Evolutionary conservation across 2,329 filamentous ascomycete species (phyloP), one percentile per base, ranked within the genome.

Genomic region (Colletotrichum magnum): DNA sequence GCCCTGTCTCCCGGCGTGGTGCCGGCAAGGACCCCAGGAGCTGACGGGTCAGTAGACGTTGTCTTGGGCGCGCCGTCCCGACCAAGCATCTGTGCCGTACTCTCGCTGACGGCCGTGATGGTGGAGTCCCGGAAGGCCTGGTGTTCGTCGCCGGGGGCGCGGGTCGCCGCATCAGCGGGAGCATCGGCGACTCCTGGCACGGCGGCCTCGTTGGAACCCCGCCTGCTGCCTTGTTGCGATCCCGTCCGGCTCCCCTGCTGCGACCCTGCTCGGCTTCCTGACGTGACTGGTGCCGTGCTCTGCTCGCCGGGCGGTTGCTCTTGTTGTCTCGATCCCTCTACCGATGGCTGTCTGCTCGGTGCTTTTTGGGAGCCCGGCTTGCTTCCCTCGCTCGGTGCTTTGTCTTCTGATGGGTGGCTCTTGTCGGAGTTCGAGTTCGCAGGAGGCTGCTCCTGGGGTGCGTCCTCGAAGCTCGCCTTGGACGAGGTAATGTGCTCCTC

Each of bases 381-480:
- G 18, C 45, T 58, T 24, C 56, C 32, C 2, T 54, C 54, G 43
- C 66, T 66, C 9, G 62, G 61, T 4, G 66, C 66, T 21, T 41
- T 57, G 16, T 69, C 66, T 47, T 69, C 66, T 9, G 66, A 60
- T 4, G 66, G 66, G 9, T 47, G 63, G 28, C 39, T 57, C 15
- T 65, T 39, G 4, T n/a, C 54, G 6, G 65, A 65, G 28, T 21
- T 10, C 10, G 61, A 56, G 36, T 18, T 56, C 47, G 39, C 58
- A 6, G 52, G 58, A 4, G 47, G 36, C 50, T 62, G 64, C 18
- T 69, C 66, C n/a, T 66, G 67, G 9, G 67, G 67, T 2, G 67
- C 67, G 21, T 69, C 67, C 41, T 69, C 67, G 57, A 61, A 69
- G 41, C 67, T 69, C n/a, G 7, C 51, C 67, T n/a, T 68, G 10